Conservation (phyloP, 495 filamentous ascomycete genomes). For the Aspergillus biplanus region DNA sequence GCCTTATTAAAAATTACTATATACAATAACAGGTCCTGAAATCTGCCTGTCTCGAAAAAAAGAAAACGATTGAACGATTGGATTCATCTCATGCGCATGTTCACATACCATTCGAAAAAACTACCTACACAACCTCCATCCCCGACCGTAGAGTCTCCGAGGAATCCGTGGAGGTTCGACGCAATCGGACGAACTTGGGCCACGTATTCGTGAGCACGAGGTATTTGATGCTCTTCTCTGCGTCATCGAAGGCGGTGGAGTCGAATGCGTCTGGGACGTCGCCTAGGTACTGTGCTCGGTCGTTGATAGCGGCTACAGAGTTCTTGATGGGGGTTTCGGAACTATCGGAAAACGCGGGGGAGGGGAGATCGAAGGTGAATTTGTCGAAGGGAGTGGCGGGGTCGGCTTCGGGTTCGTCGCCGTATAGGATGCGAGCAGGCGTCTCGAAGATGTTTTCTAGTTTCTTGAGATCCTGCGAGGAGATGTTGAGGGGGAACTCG, state of each 20-base stretch:
- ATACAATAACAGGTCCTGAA: background rate
- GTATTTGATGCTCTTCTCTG: slow-evolving; percentile 66
- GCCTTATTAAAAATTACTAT: background rate
- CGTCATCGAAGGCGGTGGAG: slow-evolving; percentile 58
- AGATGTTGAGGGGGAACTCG: slow-evolving; percentile 68
- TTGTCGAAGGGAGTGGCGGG: slow-evolving; percentile 39
- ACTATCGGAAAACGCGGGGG: slow-evolving; percentile 26
- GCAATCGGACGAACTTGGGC: slow-evolving; percentile 59
- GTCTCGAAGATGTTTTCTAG: slow-evolving; percentile 56
- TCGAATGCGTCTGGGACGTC: slow-evolving; percentile 56
- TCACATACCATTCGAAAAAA: background rate
- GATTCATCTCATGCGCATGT: background rate
- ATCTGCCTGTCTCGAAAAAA: background rate
- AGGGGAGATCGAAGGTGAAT: slow-evolving; percentile 23
- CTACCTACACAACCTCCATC: background rate
- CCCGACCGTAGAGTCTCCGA: slow-evolving; percentile 7
- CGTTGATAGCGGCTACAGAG: slow-evolving; percentile 24
- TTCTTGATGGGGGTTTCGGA: slow-evolving; percentile 28
- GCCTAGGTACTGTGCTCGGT: slow-evolving; percentile 39
- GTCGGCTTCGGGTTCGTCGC: slow-evolving; percentile 34
- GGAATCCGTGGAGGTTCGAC: slow-evolving; percentile 15
- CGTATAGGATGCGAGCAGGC: slow-evolving; percentile 39
- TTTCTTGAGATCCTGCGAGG: slow-evolving; percentile 45
- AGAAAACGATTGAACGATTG: background rate
- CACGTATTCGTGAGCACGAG: slow-evolving; percentile 72